These are phyloP conservation scores for Pseudogymnoascus pannorum DNA, from an alignment of 2,329 filamentous ascomycete genomes.

Conservation along the genomic window DNA sequence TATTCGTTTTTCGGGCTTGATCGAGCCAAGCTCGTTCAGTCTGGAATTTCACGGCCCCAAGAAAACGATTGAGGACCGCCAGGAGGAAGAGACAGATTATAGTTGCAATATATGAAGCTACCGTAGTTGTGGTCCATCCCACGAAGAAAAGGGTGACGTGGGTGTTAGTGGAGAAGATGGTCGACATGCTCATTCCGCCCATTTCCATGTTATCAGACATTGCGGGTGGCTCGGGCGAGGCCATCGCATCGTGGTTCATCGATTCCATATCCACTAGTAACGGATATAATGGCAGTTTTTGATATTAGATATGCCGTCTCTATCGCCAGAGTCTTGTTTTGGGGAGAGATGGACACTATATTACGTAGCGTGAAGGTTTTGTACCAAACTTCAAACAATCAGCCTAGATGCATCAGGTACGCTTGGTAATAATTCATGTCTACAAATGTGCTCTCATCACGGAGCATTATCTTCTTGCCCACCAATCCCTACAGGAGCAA, in stretches of 20 bases:
- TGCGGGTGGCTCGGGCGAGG: not conserved
- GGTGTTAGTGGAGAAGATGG: constrained; percentile 25
- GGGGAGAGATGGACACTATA: not conserved
- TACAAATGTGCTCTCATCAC: not conserved
- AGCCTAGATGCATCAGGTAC: not conserved
- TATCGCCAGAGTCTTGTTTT: not conserved
- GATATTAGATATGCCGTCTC: not conserved
- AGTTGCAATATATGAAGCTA: constrained; percentile 22
- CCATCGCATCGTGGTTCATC: not conserved
- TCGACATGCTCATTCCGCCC: constrained; percentile 20
- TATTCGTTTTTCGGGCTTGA: constrained; percentile 18
- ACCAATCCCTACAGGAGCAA: not conserved
- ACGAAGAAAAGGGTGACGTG: constrained; percentile 27
- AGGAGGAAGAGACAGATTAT: constrained; percentile 26
- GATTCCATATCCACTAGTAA: not conserved
- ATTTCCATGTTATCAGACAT: not conserved
- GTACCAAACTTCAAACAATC: not conserved
- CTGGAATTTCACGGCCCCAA: constrained; percentile 25
- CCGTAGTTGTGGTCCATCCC: constrained; percentile 25
- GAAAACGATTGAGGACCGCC: constrained; percentile 27
- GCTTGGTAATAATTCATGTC: too few relatives aligned
- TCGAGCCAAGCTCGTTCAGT: constrained; percentile 18
- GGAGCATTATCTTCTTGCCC: not conserved
- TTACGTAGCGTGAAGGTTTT: not conserved
- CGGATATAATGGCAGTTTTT: not conserved